Base-by-base conservation (phyloP, 768 basidiomycete species). In the Lentinula edodes region DNA sequence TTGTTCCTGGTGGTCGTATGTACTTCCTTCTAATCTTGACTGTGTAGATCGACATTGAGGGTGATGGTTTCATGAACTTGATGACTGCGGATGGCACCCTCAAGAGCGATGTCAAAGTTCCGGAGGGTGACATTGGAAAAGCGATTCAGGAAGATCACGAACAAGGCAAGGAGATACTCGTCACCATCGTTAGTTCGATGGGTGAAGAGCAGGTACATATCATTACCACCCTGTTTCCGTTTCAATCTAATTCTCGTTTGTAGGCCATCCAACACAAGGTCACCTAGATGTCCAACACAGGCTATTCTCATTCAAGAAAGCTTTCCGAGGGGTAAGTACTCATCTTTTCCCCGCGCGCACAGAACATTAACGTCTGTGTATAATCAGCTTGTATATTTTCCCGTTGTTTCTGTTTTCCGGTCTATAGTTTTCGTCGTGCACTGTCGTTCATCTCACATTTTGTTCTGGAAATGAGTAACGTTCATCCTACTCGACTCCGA, bases 21-120 rank as follows among this genome's bases (percentile, higher is more conserved):
- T 63, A 58, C 48, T 60, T 65, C 8, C 53, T 43, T 45, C 13
- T 46, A 61, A 63, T 60, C 62, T 53, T 59, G 54, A 34, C 6
- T 13, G 43, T 5, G 9, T 64, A 91, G 89, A 81, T 90, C 72
- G 88, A 95, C 82, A 84, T 97, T 68, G 93, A 96, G 67, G 96
- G 38, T 16, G 58, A 97, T 58, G 92, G 86, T 65, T 97, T 88
- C 84, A 88, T 99, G 72, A 97, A 94, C 85, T 84, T 99, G 70
- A 90, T 99, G 91, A 83, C 79, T 67, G 50, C 70, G 68, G 95
- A 96, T 53, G 94, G 94, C 60, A 67, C 67, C 66, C 3, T 89
- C 69, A 98, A 97, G 79, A 93, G 98, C 72, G 96, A 99, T 78
- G 92, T 99, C 76, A 89, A 87, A 73, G 76, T 98, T 65, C 97